phyloP scores from a whole-genome alignment of 2,329 filamentous ascomycete species.

The Penicillium sp. region DNA sequence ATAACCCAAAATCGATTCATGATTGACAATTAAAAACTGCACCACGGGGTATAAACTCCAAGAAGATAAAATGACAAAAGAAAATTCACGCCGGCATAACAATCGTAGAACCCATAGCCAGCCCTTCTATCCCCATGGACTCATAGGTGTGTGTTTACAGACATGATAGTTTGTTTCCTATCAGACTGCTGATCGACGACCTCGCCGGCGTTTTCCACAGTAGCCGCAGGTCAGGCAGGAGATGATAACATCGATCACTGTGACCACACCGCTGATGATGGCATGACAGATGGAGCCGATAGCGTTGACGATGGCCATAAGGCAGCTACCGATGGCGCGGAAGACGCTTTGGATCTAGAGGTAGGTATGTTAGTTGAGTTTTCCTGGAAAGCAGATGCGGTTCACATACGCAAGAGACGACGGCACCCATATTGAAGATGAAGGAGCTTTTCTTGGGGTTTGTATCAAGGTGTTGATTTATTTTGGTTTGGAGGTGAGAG shows the following conservation, averaged over 20 bases:
- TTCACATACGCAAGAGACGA: conserved; percentile 75
- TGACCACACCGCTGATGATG: conserved; percentile 67
- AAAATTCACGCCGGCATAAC: conserved; percentile 1
- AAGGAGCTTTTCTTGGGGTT: conserved; percentile 11
- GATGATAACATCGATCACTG: conserved; percentile 66
- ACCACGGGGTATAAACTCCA: conserved; percentile 8
- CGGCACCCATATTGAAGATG: conserved; percentile 68
- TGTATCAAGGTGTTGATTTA: conserved; percentile 10
- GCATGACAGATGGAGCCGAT: conserved; percentile 65
- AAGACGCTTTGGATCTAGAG: conserved; percentile 59
- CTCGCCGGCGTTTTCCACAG: conserved; percentile 32
- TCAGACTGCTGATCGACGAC: conserved; percentile 26
- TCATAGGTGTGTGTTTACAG: background rate
- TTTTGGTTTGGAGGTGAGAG: conserved; percentile 17
- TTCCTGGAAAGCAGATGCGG: conserved; percentile 10
- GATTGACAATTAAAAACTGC: background rate
- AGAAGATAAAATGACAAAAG: background rate
- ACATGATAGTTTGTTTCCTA: background rate
- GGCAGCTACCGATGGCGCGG: conserved; percentile 62
- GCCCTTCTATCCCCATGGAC: background rate
- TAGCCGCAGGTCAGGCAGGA: conserved; percentile 58
- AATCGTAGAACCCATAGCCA: conserved; percentile 7
- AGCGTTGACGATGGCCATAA: conserved; percentile 68
- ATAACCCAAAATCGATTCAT: background rate
- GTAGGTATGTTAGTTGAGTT: conserved; percentile 22